Conservation (phyloP, 2,329 filamentous ascomycete species). For the Penicillium sp. region DNA sequence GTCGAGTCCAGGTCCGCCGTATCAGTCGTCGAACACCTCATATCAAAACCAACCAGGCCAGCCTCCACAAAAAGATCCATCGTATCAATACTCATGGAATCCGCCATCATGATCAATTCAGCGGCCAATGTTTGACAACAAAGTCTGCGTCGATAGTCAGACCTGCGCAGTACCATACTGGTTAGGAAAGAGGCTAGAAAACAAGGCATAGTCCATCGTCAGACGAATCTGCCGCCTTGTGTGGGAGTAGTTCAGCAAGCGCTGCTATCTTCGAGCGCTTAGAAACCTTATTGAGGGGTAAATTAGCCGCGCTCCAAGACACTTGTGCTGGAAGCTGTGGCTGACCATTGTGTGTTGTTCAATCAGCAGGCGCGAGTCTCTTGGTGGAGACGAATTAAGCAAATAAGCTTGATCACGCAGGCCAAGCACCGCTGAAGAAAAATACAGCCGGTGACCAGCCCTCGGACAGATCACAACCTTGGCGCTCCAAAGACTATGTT, state of each 20-base stretch:
- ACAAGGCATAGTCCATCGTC: slow-evolving; percentile 1
- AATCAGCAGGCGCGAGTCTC: background rate
- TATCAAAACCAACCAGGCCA: slow-evolving; percentile 12
- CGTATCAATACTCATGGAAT: slow-evolving; percentile 24
- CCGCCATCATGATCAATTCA: slow-evolving; percentile 14
- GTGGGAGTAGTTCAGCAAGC: background rate
- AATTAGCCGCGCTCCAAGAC: background rate
- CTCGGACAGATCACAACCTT: background rate
- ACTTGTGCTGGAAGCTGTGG: no score
- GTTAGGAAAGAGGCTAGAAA: no score
- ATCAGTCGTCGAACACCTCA: slow-evolving; percentile 15
- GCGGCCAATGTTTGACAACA: background rate
- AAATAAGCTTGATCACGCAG: slow-evolving; percentile 3
- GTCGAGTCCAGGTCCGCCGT: slow-evolving; percentile 7
- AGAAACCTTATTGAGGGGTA: background rate
- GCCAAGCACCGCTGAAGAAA: slow-evolving; percentile 4
- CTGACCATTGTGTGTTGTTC: background rate
- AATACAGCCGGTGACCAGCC: background rate
- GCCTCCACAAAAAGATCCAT: slow-evolving; percentile 16
- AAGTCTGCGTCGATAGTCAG: background rate
- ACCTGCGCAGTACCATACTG: background rate
- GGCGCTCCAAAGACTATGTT: background rate
- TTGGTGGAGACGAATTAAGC: background rate
- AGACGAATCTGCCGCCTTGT: background rate
- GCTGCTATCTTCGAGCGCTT: background rate